A percentile compares a stretch with the other conserved stretches of the same genome.
These are phyloP conservation scores for Takashimella koratensis DNA, from an alignment of 1,284 basidiomycete species.

Conservation along the genomic window DNA sequence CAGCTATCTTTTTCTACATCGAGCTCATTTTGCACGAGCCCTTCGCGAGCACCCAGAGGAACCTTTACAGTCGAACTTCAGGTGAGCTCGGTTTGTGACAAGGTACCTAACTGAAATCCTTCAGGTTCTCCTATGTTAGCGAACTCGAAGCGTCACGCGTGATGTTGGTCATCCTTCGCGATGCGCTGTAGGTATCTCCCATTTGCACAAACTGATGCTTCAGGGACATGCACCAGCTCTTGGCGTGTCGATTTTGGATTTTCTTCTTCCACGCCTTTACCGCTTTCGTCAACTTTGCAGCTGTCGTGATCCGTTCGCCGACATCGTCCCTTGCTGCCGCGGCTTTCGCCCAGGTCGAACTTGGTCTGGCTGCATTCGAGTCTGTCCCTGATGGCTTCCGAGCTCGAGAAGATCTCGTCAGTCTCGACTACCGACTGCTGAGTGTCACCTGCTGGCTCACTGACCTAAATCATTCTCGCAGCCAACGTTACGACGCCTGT, in stretches of 20 bases:
- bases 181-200: slow-evolving; percentile 2
- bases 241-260: slow-evolving; percentile 11
- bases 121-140: slow-evolving; percentile 11
- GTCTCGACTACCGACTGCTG: too few species aligned
- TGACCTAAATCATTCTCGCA: too few species aligned
- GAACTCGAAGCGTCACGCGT: slow-evolving; percentile 13
- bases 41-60: slow-evolving; percentile 2
- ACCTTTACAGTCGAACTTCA: slow-evolving; percentile 3
- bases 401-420: background rate
- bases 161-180: slow-evolving; percentile 4
- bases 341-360: slow-evolving; percentile 2
- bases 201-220: background rate
- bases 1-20: slow-evolving; percentile 12
- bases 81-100: too few species aligned
- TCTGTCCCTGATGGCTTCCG: background rate
- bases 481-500: background rate
- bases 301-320: slow-evolving; percentile 10
- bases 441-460: too few species aligned
- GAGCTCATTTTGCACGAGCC: slow-evolving; percentile 9
- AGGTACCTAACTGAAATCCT: background rate
- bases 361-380: background rate
- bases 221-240: background rate
- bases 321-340: slow-evolving; percentile 8
- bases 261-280: slow-evolving; percentile 17
- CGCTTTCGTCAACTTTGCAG: slow-evolving; percentile 14